Conservation (phyloP, 768 basidiomycete genomes). For the Gyrodon lividus region DNA sequence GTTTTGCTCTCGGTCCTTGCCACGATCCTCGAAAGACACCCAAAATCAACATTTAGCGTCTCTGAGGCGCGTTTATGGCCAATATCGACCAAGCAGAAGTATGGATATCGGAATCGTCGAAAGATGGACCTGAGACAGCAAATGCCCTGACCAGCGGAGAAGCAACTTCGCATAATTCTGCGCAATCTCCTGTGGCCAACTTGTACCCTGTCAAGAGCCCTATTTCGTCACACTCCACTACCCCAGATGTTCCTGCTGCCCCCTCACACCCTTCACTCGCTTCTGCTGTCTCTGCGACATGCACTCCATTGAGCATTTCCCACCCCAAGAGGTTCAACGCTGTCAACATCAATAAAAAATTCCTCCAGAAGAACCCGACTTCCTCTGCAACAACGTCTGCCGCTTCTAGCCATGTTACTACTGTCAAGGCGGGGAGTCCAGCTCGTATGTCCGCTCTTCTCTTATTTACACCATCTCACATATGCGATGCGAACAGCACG, state of each 20-base stretch:
- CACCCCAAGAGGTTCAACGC: conserved; percentile 86
- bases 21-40: conserved; percentile 5
- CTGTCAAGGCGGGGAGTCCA: conserved; percentile 51
- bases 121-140: conserved; percentile 17
- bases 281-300: conserved; percentile 5
- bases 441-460: conserved; percentile 43
- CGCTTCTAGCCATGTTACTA: conserved; percentile 38
- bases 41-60: conserved; percentile 45
- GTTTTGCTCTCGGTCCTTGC: conserved; percentile 10
- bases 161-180: conserved; percentile 7
- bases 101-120: conserved; percentile 43
- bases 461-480: conserved; percentile 5
- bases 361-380: conserved; percentile 84
- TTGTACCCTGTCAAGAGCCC: conserved; percentile 9
- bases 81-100: conserved; percentile 51
- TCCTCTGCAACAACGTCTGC: conserved; percentile 48
- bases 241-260: conserved; percentile 17
- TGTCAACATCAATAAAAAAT: conserved; percentile 95
- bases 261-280: conserved; percentile 8
- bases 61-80: conserved; percentile 78
- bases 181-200: conserved; percentile 17
- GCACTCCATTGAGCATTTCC: conserved; percentile 34
- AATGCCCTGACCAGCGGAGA: conserved; percentile 7
- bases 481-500: conserved; percentile 45
- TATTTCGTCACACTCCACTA: conserved; percentile 9